Conservation (phyloP, 2,329 filamentous ascomycete genomes). For the Dactylellina leptospora region DNA sequence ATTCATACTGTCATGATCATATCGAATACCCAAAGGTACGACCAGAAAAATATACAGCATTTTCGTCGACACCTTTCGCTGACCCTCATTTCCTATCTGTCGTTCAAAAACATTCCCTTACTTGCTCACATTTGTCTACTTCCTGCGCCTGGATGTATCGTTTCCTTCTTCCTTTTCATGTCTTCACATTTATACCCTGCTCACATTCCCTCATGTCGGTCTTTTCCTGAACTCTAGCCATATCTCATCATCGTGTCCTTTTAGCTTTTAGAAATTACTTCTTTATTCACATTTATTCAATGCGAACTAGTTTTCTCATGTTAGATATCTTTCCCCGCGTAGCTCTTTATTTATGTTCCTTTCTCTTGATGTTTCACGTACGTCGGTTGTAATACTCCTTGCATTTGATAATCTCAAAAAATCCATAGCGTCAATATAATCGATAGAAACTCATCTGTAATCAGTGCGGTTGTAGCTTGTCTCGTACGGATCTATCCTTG, state of each 20-base stretch:
- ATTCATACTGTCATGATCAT: conserved; percentile 46
- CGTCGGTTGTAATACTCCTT: conserved; percentile 8
- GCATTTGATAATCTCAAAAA: neutral
- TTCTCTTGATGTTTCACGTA: neutral
- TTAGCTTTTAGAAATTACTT: conserved; percentile 34
- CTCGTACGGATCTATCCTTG: too few species aligned
- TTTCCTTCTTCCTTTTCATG: conserved; percentile 7
- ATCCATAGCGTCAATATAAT: too few species aligned
- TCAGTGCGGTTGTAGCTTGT: too few species aligned
- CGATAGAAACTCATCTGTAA: neutral
- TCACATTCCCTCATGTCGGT: conserved; percentile 36
- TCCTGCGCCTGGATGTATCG: neutral
- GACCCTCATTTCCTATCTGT: conserved; percentile 46
- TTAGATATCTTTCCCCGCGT: too few species aligned
- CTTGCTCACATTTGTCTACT: neutral
- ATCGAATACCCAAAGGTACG: conserved; percentile 47
- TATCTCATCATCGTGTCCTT: conserved; percentile 13
- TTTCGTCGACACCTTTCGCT: conserved; percentile 16
- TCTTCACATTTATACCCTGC: conserved; percentile 25
- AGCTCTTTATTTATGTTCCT: neutral
- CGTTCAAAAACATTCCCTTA: neutral
- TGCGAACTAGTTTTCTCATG: neutral
- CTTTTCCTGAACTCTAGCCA: conserved; percentile 2
- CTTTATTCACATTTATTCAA: neutral
- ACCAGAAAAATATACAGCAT: conserved; percentile 32